Conservation (phyloP, 257 asterid species). For the Verbascum thapsus region DNA sequence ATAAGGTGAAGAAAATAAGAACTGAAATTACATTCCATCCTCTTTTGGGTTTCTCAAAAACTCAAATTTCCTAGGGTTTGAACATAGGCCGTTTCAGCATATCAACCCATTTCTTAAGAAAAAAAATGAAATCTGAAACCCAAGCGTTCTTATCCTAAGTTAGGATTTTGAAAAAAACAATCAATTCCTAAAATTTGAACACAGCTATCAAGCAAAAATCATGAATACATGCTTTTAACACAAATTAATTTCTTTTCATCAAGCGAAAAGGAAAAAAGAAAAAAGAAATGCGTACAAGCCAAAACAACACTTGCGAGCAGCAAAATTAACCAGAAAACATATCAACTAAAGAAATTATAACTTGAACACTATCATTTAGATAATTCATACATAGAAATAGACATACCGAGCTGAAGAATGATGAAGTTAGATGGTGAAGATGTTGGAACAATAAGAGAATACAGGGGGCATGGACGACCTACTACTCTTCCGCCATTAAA, state of each 20-base stretch:
- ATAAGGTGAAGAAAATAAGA: not conserved
- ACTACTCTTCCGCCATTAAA: slow-evolving; percentile 9
- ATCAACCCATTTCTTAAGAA: slow-evolving; percentile 7
- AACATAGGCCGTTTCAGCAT: not conserved
- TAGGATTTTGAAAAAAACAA: too few relatives aligned
- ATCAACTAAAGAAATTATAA: not conserved
- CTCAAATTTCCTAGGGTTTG: not conserved
- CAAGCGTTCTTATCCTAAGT: too few relatives aligned
- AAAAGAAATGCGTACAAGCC: slow-evolving; percentile 8
- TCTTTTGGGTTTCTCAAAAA: not conserved
- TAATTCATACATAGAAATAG: too few relatives aligned
- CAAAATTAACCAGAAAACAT: not conserved
- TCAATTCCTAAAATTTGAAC: too few relatives aligned
- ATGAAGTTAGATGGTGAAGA: slow-evolving; percentile 11
- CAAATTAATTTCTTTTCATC: slow-evolving; percentile 7
- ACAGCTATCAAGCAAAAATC: too few relatives aligned
- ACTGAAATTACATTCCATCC: slow-evolving; percentile 4
- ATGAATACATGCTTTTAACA: not conserved
- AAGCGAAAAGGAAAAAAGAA: not conserved
- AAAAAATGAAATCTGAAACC: not conserved
- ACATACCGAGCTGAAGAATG: slow-evolving; percentile 25
- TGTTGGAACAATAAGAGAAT: slow-evolving; percentile 12
- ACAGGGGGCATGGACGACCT: slow-evolving; percentile 7
- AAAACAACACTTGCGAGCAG: not conserved
- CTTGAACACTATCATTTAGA: not conserved